These are phyloP conservation scores for Pythium dissimile DNA, from an alignment of 352 stramenopile genomes.

Conservation along the genomic window DNA sequence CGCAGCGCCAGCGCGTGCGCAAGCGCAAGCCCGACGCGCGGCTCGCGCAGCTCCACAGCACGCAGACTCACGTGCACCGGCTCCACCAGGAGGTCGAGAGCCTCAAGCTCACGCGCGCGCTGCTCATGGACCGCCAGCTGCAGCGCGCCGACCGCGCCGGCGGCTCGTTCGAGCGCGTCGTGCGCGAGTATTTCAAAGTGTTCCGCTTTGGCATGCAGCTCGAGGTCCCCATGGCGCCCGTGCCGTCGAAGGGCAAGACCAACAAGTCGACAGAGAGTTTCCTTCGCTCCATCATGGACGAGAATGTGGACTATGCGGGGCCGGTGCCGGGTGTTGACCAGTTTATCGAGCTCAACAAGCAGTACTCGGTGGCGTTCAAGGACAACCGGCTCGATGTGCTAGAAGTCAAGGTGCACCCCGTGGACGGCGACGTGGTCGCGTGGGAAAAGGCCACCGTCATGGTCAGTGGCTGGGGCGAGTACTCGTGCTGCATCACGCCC, in stretches of 20 bases:
- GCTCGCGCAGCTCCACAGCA: slow-evolving; percentile 8
- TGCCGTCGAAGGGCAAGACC: slow-evolving; percentile 4
- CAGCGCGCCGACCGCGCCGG: slow-evolving; percentile 9
- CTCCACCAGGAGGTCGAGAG: slow-evolving; percentile 19
- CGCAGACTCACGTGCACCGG: slow-evolving; percentile 12
- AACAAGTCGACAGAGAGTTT: not conserved
- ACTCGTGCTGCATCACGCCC: slow-evolving; percentile 15
- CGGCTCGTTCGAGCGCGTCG: slow-evolving; percentile 10
- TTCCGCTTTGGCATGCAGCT: slow-evolving; percentile 13
- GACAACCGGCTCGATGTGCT: slow-evolving; percentile 7
- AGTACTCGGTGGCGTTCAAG: slow-evolving; percentile 7
- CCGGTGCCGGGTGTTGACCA: not conserved
- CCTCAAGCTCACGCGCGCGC: slow-evolving; percentile 14
- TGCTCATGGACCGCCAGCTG: slow-evolving; percentile 12
- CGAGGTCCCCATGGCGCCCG: not conserved
- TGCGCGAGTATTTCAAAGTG: slow-evolving; percentile 15
- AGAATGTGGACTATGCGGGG: slow-evolving; percentile 8
- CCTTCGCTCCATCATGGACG: slow-evolving; percentile 11
- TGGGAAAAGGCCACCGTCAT: slow-evolving; percentile 4
- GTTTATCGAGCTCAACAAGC: slow-evolving; percentile 11
- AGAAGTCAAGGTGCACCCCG: slow-evolving; percentile 7
- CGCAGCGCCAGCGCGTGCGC: slow-evolving; percentile 6
- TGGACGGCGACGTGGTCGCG: slow-evolving; percentile 4
- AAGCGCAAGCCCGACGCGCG: slow-evolving; percentile 16
- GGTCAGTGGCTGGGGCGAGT: slow-evolving; percentile 12